Conservation (phyloP, 164 flowering plant species). For the Macadamia integrifolia region DNA sequence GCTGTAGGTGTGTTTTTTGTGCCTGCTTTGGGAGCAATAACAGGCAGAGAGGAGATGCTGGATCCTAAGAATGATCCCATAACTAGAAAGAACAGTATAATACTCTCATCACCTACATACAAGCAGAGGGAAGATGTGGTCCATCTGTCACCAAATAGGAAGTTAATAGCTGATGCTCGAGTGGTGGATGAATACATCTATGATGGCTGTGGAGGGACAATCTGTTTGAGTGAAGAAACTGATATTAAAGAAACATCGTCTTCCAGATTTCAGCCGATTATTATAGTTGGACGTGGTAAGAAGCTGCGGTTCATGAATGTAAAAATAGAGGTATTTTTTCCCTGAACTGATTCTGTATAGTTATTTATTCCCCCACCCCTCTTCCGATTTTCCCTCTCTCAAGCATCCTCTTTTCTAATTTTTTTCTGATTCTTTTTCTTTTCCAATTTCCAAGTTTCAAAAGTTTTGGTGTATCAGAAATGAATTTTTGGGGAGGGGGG, state of each 20-base stretch:
- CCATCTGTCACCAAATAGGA: slow-evolving; percentile 61
- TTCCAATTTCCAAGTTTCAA: background rate
- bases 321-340: slow-evolving; percentile 70
- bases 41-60: slow-evolving; percentile 86
- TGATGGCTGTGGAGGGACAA: slow-evolving; percentile 91
- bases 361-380: too few relatives aligned
- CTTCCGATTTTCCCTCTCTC: background rate
- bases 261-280: slow-evolving; percentile 43
- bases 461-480: too few relatives aligned
- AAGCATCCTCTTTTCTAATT: background rate
- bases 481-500: too few relatives aligned
- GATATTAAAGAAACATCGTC: slow-evolving; percentile 41
- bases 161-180: slow-evolving; percentile 63
- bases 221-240: slow-evolving; percentile 47
- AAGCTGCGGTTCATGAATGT: slow-evolving; percentile 87
- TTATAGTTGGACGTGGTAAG: slow-evolving; percentile 84
- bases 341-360: too few relatives aligned
- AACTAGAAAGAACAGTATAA: slow-evolving; percentile 43
- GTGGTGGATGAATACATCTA: slow-evolving; percentile 76
- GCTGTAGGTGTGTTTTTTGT: slow-evolving; percentile 92
- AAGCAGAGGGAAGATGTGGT: slow-evolving; percentile 77
- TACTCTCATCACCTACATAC: slow-evolving; percentile 55
- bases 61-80: slow-evolving; percentile 92
- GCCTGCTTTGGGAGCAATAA: slow-evolving; percentile 80
- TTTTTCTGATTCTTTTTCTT: background rate